These are phyloP conservation scores for Populus hybrid DNA, from an alignment of 441 rosid species.

Conservation along the genomic window DNA sequence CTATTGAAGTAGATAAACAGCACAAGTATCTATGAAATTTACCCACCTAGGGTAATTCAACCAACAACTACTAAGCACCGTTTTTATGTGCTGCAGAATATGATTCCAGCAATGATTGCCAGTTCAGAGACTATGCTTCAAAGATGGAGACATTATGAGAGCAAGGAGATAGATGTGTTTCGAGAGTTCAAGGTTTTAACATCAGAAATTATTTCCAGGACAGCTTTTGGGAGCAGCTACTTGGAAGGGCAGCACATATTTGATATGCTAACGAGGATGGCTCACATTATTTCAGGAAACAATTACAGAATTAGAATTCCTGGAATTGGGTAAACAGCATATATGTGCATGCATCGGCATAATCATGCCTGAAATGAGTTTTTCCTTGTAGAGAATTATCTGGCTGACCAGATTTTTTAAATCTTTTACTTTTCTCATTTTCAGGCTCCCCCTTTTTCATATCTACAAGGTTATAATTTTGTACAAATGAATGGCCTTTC, in stretches of 20 bases:
- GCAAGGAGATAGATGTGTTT: slow-evolving; percentile 10
- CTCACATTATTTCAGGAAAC: neutral
- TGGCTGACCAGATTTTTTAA: neutral
- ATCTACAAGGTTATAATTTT: neutral
- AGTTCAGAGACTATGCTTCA: neutral
- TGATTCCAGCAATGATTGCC: slow-evolving; percentile 14
- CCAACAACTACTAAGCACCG: neutral
- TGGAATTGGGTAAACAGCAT: neutral
- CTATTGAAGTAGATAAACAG: neutral
- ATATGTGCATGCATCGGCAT: neutral
- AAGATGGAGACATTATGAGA: slow-evolving; percentile 3
- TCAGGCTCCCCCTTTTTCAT: neutral
- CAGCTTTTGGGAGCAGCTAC: slow-evolving; percentile 18
- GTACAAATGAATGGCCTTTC: neutral
- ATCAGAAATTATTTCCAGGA: neutral
- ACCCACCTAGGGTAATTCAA: neutral
- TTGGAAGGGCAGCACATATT: slow-evolving; percentile 17
- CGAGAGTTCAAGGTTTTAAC: neutral
- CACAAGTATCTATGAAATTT: neutral
- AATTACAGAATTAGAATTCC: neutral
- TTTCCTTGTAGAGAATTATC: neutral
- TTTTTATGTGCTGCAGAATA: neutral
- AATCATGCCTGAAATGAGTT: neutral
- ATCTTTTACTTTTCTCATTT: neutral
- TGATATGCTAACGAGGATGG: slow-evolving; percentile 4